Evolutionary conservation across 345 rosid genomes (phyloP), one percentile per base, ranked within the genome.

Genomic region (Mangifera indica): DNA sequence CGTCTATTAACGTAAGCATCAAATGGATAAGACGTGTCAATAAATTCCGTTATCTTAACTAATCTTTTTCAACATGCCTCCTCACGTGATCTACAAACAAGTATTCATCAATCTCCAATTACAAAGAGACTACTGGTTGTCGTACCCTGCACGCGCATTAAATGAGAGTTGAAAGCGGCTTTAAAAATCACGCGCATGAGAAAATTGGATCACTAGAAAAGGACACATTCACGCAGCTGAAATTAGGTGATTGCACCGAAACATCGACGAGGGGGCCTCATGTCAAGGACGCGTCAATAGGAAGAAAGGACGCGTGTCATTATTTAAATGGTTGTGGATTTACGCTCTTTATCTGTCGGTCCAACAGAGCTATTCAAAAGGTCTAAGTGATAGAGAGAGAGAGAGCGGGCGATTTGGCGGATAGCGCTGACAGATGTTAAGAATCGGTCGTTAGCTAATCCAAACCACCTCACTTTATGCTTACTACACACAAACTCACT

Each of bases 201-300:
- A 48, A 71, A 71, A 71, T 45, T n/a, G 55, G n/a, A 52, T 70
- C 20, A 29, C 29, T 18, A 14, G 63, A 59, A 5, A 60, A 45
- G 48, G 32, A 17, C 54, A 60, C n/a, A n/a, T n/a, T n/a, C n/a
- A n/a, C n/a, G n/a, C n/a, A n/a, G n/a, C n/a, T n/a, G n/a, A 29
- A 29, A 60, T 21, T 48, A 29, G 66, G 15, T 60, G 66, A 59
- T 48, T 49, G 29, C 49, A 60, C 59, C 67, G 66, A 71, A 71
- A 71, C 21, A n/a, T 59, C 49, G 74, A 60, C 48, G 14, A 1
- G 60, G 32, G 34, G 34, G 18, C 25, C 58, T 45, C 14, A 9
- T 29, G 9, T 60, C 20, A 4, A 70, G 40, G 52, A 71, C 77
- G 77, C 82, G 79, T 79, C 74, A 26, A 63, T n/a, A n/a, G n/a